Evolutionary conservation across 2,329 filamentous ascomycete genomes (phyloP), one percentile per base, ranked within the genome.

Genomic region (Talaromyces verruculosus): DNA sequence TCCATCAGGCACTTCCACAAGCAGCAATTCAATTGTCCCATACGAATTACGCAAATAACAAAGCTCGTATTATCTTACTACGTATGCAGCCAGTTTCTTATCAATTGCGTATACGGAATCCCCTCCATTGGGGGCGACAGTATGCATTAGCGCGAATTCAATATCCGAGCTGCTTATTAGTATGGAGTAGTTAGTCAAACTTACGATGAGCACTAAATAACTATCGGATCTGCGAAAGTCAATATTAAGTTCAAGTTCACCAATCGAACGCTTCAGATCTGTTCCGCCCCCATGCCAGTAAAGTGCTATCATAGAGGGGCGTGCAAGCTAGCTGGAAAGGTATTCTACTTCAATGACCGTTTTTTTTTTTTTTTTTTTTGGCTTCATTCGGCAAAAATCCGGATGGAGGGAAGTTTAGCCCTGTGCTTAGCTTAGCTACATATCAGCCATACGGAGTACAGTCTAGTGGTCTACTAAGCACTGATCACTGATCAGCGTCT

Each of bases 61-160:
- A 17, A 49, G 22, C 45, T 49, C 45, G 5, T 49, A 28, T 49
- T 49, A 25, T 28, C 45, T 49, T 25, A 49, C 13, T 28, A 17
- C 1, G 5, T 25, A 28, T 28, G 5, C 30, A 10, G 22, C 13
- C 3, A 17, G 4, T 8, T 17, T 15, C 11, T 30, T 30, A n/a
- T 51, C 47, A 51, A 30, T 28, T 28, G 22, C 13, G 13, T 51
- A 51, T 25, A 22, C 45, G 19, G 45, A 13, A 25, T 51, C 25
- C 22, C 13, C 22, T 51, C 22, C 47, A 30, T 49, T 51, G 47
- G 47, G 45, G 47, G 47, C 47, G 47, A 51, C 25, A 51, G 47
- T 28, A 51, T 28, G 47, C 47, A 51, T 51, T 51, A 51, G 47
- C 47, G 47, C 5, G 25, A 51, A 51, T 51, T 51, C 47, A 30